phyloP scores from a whole-genome alignment of 345 rosid genomes.

The Cochlearia excelsa region DNA sequence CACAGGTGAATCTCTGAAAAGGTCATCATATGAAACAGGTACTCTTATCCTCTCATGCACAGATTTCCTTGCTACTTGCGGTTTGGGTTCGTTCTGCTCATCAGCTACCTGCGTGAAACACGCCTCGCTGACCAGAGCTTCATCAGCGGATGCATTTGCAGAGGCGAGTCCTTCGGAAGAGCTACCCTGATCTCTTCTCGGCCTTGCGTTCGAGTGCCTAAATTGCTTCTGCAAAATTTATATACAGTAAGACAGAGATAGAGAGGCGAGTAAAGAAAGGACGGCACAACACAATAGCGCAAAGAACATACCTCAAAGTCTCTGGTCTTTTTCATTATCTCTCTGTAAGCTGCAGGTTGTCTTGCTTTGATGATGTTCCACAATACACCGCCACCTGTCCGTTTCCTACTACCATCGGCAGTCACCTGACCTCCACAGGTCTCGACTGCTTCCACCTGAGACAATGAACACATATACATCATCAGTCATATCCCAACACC shows the following conservation, averaged over 20 bases:
- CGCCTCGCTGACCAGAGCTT: conserved; percentile 25
- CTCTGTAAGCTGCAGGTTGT: conserved; percentile 65
- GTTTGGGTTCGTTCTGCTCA: conserved; percentile 31
- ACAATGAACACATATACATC: conserved; percentile 18
- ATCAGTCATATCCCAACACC: conserved; percentile 19
- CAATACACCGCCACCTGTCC: conserved; percentile 82
- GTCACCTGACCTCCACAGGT: conserved; percentile 95
- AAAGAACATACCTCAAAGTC: conserved; percentile 77
- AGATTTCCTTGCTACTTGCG: conserved; percentile 44
- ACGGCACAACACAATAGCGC: neutral
- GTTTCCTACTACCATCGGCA: conserved; percentile 70
- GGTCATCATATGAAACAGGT: conserved; percentile 83
- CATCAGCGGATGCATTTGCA: conserved; percentile 33
- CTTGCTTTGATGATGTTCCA: conserved; percentile 84
- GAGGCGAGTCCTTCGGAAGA: conserved; percentile 33
- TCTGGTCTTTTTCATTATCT: conserved; percentile 80
- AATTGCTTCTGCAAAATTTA: conserved; percentile 73
- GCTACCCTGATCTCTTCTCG: conserved; percentile 34
- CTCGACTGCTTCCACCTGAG: conserved; percentile 80
- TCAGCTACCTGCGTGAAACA: conserved; percentile 28
- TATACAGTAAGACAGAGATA: conserved; percentile 1
- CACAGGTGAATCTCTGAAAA: conserved; percentile 38
- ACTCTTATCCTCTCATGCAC: conserved; percentile 78
- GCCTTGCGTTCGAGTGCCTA: conserved; percentile 46
- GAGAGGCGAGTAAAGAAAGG: conserved; percentile 3